Evolutionary conservation across 2,329 filamentous ascomycete species (phyloP).

Genomic region (Exophiala calicioides): DNA sequence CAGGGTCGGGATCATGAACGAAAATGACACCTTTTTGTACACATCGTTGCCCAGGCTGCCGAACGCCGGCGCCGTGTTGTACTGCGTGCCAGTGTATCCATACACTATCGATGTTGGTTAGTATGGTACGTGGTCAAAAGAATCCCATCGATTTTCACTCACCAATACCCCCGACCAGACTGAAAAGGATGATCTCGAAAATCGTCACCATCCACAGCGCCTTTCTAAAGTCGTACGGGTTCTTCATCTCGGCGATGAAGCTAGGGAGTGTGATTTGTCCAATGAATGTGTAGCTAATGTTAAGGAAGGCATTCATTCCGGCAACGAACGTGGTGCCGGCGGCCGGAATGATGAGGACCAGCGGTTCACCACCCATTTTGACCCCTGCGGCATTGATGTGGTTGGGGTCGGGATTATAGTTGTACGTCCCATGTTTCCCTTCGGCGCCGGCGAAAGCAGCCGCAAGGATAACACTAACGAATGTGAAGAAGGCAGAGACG

Average conservation of each 20-base stretch:
- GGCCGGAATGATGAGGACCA: slow-evolving; percentile 68
- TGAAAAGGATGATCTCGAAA: slow-evolving; percentile 82
- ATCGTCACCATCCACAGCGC: slow-evolving; percentile 89
- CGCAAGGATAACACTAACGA: slow-evolving; percentile 81
- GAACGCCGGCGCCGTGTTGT: slow-evolving; percentile 85
- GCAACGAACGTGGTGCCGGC: slow-evolving; percentile 75
- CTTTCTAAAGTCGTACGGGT: slow-evolving; percentile 82
- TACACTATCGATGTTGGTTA: slow-evolving; percentile 20
- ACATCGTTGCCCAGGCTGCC: slow-evolving; percentile 72
- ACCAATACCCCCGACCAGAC: slow-evolving; percentile 71
- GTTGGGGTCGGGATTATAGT: slow-evolving; percentile 57
- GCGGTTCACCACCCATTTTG: slow-evolving; percentile 58
- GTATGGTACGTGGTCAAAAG: too few species aligned
- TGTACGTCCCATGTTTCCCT: slow-evolving; percentile 63
- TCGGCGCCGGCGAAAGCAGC: slow-evolving; percentile 80
- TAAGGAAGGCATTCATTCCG: slow-evolving; percentile 85
- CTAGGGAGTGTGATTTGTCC: slow-evolving; percentile 91
- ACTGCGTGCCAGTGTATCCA: slow-evolving; percentile 80
- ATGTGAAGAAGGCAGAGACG: slow-evolving; percentile 81
- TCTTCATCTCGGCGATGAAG: slow-evolving; percentile 93
- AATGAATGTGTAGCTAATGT: slow-evolving; percentile 95
- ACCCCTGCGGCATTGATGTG: slow-evolving; percentile 35
- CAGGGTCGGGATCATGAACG: slow-evolving; percentile 92
- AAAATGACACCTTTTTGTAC: slow-evolving; percentile 87
- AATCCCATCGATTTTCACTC: too few species aligned